A percentile compares a stretch with the other conserved stretches of the same genome.
phyloP scores from a whole-genome alignment of 2,329 filamentous ascomycete species.

The Macroventuria anomochaeta region DNA sequence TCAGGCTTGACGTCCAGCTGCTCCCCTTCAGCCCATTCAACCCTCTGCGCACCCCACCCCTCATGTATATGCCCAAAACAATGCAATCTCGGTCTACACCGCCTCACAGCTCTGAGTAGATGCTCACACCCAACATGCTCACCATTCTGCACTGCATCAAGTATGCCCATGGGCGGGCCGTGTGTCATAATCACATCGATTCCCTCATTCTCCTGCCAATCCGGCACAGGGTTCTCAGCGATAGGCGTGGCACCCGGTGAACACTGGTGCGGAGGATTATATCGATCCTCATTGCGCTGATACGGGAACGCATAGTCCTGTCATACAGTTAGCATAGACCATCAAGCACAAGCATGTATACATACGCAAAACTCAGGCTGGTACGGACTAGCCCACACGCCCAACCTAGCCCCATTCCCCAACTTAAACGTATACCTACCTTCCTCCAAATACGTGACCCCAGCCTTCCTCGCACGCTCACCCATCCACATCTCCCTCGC shows the following conservation, averaged over 20 bases:
- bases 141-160: conserved; percentile 53
- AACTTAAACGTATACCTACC: conserved; percentile 57
- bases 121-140: conserved; percentile 61
- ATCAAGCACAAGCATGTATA: no score
- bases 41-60: conserved; percentile 49
- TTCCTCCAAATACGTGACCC: conserved; percentile 64
- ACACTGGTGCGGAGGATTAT: conserved; percentile 51
- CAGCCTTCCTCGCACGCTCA: conserved; percentile 52
- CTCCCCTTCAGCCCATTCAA: conserved; percentile 47
- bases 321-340: no score
- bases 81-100: conserved; percentile 62
- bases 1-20: conserved; percentile 26
- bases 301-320: conserved; percentile 63
- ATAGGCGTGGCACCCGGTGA: conserved; percentile 36
- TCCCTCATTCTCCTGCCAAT: conserved; percentile 39
- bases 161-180: conserved; percentile 60
- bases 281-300: conserved; percentile 58
- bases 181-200: conserved; percentile 68
- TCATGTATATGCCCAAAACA: conserved; percentile 70
- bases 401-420: conserved; percentile 57
- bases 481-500: conserved; percentile 58
- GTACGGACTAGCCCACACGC: conserved; percentile 60
- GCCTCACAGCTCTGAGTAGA: conserved; percentile 58
- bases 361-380: conserved; percentile 60
- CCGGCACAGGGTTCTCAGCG: conserved; percentile 52